These are phyloP conservation scores for Myriosclerotinia curreyana DNA, from an alignment of 2,329 filamentous ascomycete genomes.

Conservation along the genomic window DNA sequence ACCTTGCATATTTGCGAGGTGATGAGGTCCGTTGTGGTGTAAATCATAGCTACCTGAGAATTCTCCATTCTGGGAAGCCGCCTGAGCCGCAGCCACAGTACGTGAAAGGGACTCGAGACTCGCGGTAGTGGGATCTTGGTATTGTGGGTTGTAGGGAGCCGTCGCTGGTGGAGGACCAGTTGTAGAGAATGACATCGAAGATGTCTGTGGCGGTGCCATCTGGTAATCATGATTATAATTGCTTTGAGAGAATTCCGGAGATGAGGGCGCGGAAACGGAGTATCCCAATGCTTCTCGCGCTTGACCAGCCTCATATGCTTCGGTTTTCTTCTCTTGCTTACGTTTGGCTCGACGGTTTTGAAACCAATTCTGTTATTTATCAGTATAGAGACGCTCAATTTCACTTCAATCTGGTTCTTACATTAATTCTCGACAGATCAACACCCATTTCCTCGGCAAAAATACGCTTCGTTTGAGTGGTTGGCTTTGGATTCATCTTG, in stretches of 20 bases:
- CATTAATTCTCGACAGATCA: conserved; percentile 63
- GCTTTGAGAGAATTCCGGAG: conserved; percentile 33
- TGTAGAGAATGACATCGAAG: conserved; percentile 23
- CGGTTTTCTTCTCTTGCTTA: conserved; percentile 56
- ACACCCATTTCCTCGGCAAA: conserved; percentile 60
- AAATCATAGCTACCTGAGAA: conserved; percentile 26
- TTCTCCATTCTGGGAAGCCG: conserved; percentile 27
- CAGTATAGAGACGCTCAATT: not conserved
- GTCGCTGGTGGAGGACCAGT: conserved; percentile 32
- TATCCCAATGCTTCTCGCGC: conserved; percentile 31
- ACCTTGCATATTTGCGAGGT: not conserved
- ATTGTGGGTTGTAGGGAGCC: conserved; percentile 35
- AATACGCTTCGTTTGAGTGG: conserved; percentile 58
- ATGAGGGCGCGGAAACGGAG: conserved; percentile 34
- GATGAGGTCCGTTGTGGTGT: not conserved
- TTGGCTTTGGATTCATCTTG: conserved; percentile 62
- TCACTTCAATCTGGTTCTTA: conserved; percentile 39
- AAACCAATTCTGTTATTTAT: conserved; percentile 59
- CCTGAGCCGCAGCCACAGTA: conserved; percentile 32
- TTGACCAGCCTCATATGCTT: conserved; percentile 49
- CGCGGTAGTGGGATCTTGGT: conserved; percentile 31
- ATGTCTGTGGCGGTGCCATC: conserved; percentile 24
- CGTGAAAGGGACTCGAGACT: conserved; percentile 36
- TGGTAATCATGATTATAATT: conserved; percentile 28
- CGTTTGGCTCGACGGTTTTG: conserved; percentile 58